Percentiles rank a stretch among this genome's conserved stretches.
Conservation (phyloP, 2,329 filamentous ascomycete genomes). For the Tolypocladium tundrense region DNA sequence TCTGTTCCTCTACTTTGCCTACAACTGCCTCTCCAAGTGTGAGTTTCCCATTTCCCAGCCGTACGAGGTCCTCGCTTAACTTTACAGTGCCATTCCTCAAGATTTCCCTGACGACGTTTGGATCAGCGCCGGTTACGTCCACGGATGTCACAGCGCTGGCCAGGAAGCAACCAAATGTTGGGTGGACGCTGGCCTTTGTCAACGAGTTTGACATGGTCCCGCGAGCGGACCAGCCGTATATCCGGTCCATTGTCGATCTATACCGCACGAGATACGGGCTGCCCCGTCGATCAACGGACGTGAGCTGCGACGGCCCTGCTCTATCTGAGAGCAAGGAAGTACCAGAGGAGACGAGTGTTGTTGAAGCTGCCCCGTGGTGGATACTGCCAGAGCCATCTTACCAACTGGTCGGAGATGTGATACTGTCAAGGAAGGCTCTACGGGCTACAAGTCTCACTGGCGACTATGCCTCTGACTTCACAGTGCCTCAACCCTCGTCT, state of each 20-base stretch:
- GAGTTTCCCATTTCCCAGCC: neutral
- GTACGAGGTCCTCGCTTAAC: no score
- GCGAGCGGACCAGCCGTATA: slow-evolving; percentile 9
- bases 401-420: neutral
- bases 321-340: no score
- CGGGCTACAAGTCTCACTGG: neutral
- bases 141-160: slow-evolving; percentile 4
- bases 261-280: slow-evolving; percentile 10
- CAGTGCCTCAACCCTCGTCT: neutral
- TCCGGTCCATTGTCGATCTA: slow-evolving; percentile 10
- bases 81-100: neutral
- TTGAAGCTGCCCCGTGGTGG: neutral
- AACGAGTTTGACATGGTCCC: slow-evolving; percentile 14
- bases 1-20: slow-evolving; percentile 7
- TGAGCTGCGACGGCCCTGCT: neutral
- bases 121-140: slow-evolving; percentile 9
- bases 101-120: slow-evolving; percentile 11
- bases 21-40: neutral
- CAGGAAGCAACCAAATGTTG: neutral
- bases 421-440: neutral
- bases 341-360: neutral
- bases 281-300: neutral
- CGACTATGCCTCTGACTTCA: neutral
- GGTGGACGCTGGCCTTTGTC: slow-evolving; percentile 6
- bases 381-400: neutral